Base-by-base conservation (phyloP, 1,284 basidiomycete genomes). In the Puccinia coronata region DNA sequence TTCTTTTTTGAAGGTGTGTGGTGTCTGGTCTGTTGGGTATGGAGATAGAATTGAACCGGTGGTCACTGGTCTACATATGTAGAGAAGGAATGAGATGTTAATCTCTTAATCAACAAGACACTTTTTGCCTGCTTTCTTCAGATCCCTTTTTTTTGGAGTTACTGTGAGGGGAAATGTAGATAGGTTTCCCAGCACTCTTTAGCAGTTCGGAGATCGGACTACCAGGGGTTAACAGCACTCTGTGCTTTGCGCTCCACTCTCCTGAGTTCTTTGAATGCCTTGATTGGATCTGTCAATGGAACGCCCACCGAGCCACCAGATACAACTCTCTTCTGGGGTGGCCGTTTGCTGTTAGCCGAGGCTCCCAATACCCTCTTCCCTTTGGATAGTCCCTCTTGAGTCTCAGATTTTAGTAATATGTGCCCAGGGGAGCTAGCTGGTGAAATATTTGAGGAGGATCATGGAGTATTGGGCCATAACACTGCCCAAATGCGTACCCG, bases 191-290 rank as follows among this genome's bases (percentile, higher is more conserved):
- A 0, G 95, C 95, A 0, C 93, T 94, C 85, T 88, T 87, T 84
- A 99, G 90, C 75, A 99, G 88, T 6, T 93, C 94, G 31, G 94
- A 94, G 82, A 99, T 96, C 0, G 97, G 96, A 83, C 92, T 93
- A 73, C 94, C 95, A n/a, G 3, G 96, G 97, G 85, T 96, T 93
- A 3, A 98, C 93, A 1, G 95, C 97, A 84, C 92, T 92, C 87
- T 94, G 92, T 90, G 97, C 96, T 86, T 98, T 96, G 85, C 92
- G 91, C 89, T 99, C 96, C 86, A 80, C 78, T 49, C 78, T 55
- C 41, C 78, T 59, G 18, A 51, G 53, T 63, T 80, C 78, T 72
- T 72, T 71, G 28, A 69, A 80, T 23, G 78, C 78, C 47, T 72
- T 80, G 49, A 72, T 61, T 1, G 78, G 78, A 63, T 80, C 78